These are phyloP conservation scores for Cladosporium sp. DNA, from an alignment of 2,329 filamentous ascomycete species.

Conservation along the genomic window DNA sequence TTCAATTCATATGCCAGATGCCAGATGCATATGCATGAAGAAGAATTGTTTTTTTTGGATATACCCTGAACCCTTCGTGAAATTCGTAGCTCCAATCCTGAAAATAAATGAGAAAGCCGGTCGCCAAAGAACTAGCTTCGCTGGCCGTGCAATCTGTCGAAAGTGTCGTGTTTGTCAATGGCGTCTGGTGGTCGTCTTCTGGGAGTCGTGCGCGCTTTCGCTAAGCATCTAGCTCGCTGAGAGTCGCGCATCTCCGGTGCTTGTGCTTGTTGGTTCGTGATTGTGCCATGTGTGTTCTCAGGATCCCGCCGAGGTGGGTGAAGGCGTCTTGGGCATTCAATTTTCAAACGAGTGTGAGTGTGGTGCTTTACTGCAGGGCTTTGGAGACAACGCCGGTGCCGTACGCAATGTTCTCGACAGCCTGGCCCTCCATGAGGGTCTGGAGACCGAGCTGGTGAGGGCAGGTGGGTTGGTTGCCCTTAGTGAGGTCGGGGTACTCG, in stretches of 20 bases:
- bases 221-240: slow-evolving; percentile 17
- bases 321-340: slow-evolving; percentile 4
- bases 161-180: slow-evolving; percentile 14
- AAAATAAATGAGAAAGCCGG: not conserved
- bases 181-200: slow-evolving; percentile 11
- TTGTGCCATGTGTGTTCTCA: slow-evolving; percentile 13
- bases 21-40: not conserved
- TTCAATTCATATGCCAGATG: not conserved
- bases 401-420: slow-evolving; percentile 32
- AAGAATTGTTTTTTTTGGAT: not conserved
- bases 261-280: slow-evolving; percentile 3
- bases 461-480: slow-evolving; percentile 34
- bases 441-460: slow-evolving; percentile 29
- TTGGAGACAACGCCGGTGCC: slow-evolving; percentile 26
- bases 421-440: slow-evolving; percentile 23
- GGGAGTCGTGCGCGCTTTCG: not conserved
- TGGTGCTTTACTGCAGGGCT: slow-evolving; percentile 20
- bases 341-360: slow-evolving; percentile 16
- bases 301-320: slow-evolving; percentile 16
- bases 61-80: slow-evolving; percentile 12
- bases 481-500: slow-evolving; percentile 27
- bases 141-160: not conserved
- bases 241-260: slow-evolving; percentile 1
- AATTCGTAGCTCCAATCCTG: slow-evolving; percentile 11
- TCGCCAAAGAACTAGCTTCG: slow-evolving; percentile 16